These are phyloP conservation scores for Uronychia setigera DNA, from an alignment of 73 alveolate genomes.

Conservation along the genomic window DNA sequence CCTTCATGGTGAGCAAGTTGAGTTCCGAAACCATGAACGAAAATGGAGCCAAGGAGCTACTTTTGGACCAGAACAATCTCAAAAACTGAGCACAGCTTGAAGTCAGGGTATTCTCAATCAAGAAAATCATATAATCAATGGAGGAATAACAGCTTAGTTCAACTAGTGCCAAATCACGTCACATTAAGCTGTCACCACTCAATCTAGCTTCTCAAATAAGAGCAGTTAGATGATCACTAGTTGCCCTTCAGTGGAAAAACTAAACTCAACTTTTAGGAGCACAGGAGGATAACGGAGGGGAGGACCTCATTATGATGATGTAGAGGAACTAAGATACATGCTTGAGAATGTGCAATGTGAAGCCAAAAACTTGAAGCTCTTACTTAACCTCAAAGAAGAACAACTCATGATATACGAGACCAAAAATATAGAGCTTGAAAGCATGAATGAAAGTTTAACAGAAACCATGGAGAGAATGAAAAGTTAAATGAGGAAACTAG, in stretches of 20 bases:
- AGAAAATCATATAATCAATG: not conserved
- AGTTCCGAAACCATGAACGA: not conserved
- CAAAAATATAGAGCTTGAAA: slow-evolving; percentile 16
- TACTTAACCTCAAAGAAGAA: slow-evolving; percentile 42
- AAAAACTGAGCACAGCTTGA: no score
- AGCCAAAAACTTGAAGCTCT: slow-evolving; percentile 34
- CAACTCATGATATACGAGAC: slow-evolving; percentile 20
- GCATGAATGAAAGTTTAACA: slow-evolving; percentile 14
- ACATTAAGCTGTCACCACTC: not conserved
- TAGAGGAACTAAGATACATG: slow-evolving; percentile 35
- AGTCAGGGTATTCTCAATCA: not conserved
- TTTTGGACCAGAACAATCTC: not conserved
- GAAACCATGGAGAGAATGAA: not conserved
- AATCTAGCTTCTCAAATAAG: not conserved
- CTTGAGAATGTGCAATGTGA: slow-evolving; percentile 51
- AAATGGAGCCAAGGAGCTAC: not conserved
- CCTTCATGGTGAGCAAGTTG: no score
- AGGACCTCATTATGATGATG: slow-evolving; percentile 17
- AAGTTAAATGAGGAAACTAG: not conserved
- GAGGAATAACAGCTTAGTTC: not conserved
- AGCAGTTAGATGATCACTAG: no score
- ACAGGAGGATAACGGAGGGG: not conserved
- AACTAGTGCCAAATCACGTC: not conserved
- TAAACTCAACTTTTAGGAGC: not conserved
- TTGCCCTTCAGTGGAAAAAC: not conserved